These are phyloP conservation scores for Debaryomyces tyrocola DNA, from an alignment of 805 yeast genomes.

Conservation along the genomic window DNA sequence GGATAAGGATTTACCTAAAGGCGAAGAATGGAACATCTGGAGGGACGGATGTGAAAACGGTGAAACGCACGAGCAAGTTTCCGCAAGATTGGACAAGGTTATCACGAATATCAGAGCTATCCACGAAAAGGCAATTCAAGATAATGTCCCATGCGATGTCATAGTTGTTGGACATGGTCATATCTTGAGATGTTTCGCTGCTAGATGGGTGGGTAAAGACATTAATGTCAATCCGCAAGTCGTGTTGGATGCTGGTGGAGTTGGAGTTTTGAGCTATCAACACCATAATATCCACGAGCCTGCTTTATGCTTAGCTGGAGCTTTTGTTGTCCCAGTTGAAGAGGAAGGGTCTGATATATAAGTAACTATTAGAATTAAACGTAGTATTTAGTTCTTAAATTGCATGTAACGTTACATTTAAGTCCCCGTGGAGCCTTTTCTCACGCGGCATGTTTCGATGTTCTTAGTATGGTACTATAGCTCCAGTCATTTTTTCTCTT, in stretches of 20 bases:
- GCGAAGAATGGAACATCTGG: constrained; percentile 76
- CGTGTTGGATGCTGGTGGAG: constrained; percentile 92
- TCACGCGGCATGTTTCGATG: too few relatives aligned
- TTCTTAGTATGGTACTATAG: neutral
- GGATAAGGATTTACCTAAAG: constrained; percentile 24
- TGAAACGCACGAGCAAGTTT: constrained; percentile 66
- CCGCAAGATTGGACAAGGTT: constrained; percentile 67
- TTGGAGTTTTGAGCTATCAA: constrained; percentile 87
- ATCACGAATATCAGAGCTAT: constrained; percentile 63
- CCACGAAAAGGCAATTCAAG: constrained; percentile 54
- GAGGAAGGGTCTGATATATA: constrained; percentile 14
- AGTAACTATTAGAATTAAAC: neutral
- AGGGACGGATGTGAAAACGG: constrained; percentile 92
- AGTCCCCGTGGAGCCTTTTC: too few relatives aligned
- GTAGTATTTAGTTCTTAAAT: neutral
- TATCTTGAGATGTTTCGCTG: constrained; percentile 83
- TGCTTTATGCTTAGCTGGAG: constrained; percentile 81
- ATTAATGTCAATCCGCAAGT: constrained; percentile 71
- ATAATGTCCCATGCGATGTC: constrained; percentile 63
- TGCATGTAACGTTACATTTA: too few relatives aligned
- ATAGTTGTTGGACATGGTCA: constrained; percentile 93
- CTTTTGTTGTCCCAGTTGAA: constrained; percentile 71
- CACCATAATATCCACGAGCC: constrained; percentile 86
- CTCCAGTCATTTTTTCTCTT: neutral
- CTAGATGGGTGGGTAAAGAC: constrained; percentile 75